Percentiles rank a stretch among this genome's conserved stretches.
Evolutionary conservation across 1,284 basidiomycete genomes (phyloP).

Genomic region (Ceratobasidium sp.): DNA sequence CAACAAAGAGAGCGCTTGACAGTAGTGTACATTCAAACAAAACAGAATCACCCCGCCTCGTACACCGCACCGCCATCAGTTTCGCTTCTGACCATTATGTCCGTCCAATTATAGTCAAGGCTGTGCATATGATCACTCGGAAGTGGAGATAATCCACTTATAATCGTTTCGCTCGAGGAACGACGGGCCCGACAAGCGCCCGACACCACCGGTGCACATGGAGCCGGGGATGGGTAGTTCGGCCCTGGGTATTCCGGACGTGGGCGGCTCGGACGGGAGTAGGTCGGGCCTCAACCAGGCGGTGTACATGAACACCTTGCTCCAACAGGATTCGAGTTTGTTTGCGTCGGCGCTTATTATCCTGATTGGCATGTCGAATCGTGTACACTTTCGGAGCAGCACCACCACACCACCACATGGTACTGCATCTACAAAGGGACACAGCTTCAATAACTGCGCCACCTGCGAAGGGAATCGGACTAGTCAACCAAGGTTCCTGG

Average conservation of each 20-base stretch:
- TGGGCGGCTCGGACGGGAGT: neutral
- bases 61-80: neutral
- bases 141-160: neutral
- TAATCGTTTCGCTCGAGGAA: neutral
- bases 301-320: too few relatives aligned
- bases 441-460: too few relatives aligned
- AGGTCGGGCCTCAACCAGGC: too few relatives aligned
- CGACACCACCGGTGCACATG: neutral
- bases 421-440: too few relatives aligned
- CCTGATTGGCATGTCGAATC: too few relatives aligned
- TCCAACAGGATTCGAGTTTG: too few relatives aligned
- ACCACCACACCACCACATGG: too few relatives aligned
- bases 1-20: neutral
- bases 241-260: neutral
- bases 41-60: conserved; percentile 3
- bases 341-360: too few relatives aligned
- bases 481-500: too few relatives aligned
- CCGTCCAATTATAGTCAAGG: neutral
- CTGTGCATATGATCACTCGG: neutral
- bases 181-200: conserved; percentile 3
- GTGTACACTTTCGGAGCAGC: too few relatives aligned
- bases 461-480: too few relatives aligned
- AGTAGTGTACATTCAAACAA: conserved; percentile 18
- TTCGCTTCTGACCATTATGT: conserved; percentile 9
- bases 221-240: neutral